Evolutionary conservation across 2,329 filamentous ascomycete species (phyloP).

Genomic region (Clonostachys chloroleuca): DNA sequence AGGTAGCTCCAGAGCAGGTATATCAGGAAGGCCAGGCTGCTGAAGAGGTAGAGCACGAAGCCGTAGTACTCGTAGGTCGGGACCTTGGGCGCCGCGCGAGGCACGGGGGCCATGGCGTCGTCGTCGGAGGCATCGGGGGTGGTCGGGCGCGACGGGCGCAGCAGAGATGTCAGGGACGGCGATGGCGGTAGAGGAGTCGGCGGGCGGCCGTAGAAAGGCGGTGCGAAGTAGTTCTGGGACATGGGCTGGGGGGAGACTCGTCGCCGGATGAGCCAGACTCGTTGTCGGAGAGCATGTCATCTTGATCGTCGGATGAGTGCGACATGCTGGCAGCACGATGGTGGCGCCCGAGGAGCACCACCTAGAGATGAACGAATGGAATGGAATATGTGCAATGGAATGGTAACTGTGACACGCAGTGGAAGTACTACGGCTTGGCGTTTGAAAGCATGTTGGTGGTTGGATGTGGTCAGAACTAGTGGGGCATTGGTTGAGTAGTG

Average conservation of each 20-base stretch:
- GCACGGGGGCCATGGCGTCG: conserved; percentile 61
- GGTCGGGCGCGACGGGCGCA: conserved; percentile 85
- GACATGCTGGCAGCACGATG: not conserved
- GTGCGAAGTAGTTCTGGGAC: conserved; percentile 57
- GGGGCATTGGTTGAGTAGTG: too few species aligned
- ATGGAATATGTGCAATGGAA: too few species aligned
- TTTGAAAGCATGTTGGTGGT: too few species aligned
- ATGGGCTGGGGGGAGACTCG: conserved; percentile 34
- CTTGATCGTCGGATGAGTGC: conserved; percentile 20
- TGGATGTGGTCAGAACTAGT: too few species aligned
- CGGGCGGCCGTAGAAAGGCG: conserved; percentile 96
- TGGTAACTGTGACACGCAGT: too few species aligned
- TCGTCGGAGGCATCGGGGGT: conserved; percentile 91
- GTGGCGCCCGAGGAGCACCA: too few species aligned
- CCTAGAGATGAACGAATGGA: too few species aligned
- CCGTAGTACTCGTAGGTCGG: conserved; percentile 99
- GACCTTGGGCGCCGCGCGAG: conserved; percentile 84
- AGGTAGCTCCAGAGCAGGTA: conserved; percentile 83
- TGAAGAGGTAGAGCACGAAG: conserved; percentile 93
- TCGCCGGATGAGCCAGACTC: conserved; percentile 15
- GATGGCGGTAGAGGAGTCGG: conserved; percentile 91
- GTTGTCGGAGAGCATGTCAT: conserved; percentile 24
- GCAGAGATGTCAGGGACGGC: conserved; percentile 84
- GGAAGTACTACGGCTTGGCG: too few species aligned
- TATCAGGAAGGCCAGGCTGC: conserved; percentile 72